These are phyloP conservation scores for Saccharum hybrid DNA, from an alignment of 202 grass and related monocot species.

Conservation along the genomic window DNA sequence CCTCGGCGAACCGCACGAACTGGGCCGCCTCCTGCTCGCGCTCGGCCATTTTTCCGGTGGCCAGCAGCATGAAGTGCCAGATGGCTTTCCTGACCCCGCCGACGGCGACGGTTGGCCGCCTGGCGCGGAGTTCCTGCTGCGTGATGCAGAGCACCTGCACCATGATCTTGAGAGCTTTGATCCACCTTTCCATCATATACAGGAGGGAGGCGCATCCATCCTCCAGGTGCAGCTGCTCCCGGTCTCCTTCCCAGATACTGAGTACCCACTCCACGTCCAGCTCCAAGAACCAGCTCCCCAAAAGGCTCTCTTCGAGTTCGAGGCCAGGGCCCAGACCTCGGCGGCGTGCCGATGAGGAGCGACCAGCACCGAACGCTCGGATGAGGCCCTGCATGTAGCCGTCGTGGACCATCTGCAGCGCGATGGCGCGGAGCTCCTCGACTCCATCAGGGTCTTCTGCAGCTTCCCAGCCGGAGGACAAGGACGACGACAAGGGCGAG, in stretches of 20 bases:
- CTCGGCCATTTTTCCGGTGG: not conserved
- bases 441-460: not conserved
- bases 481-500: not conserved
- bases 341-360: not conserved
- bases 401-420: slow-evolving; percentile 14
- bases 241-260: not conserved
- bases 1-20: slow-evolving; percentile 4
- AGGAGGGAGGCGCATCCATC: not conserved
- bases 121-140: slow-evolving; percentile 13
- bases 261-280: slow-evolving; percentile 38
- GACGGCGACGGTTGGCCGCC: not conserved
- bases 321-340: too few relatives aligned
- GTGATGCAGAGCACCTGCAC: slow-evolving; percentile 23
- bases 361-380: not conserved
- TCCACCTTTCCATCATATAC: slow-evolving; percentile 30
- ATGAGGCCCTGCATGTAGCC: slow-evolving; percentile 23
- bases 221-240: not conserved
- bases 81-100: not conserved
- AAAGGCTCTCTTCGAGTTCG: not conserved
- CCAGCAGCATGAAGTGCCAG: not conserved
- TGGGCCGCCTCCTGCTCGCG: slow-evolving; percentile 1
- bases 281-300: slow-evolving; percentile 22
- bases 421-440: slow-evolving; percentile 22
- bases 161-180: slow-evolving; percentile 36
- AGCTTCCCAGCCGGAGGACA: not conserved